Evolutionary conservation across 2,329 filamentous ascomycete species (phyloP).

Genomic region (Talaromyces albobiverticillius): DNA sequence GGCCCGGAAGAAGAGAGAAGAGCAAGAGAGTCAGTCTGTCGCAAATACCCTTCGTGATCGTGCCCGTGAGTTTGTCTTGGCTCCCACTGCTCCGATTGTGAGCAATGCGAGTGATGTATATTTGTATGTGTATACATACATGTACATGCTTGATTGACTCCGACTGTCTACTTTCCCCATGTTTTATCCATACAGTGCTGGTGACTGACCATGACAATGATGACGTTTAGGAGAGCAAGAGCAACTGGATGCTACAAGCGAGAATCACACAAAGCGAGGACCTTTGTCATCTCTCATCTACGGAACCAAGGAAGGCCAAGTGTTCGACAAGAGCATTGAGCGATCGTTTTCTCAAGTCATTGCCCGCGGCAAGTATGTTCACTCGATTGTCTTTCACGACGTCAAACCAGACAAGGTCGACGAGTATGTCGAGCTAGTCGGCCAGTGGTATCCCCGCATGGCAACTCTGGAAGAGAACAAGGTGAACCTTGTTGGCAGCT

Average conservation of each 20-base stretch:
- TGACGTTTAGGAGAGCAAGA: constrained; percentile 54
- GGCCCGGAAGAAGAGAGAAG: constrained; percentile 71
- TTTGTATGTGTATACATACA: neutral
- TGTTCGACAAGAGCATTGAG: constrained; percentile 94
- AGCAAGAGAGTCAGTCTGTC: constrained; percentile 77
- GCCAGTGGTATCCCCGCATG: constrained; percentile 88
- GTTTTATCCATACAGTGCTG: constrained; percentile 33
- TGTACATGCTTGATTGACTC: constrained; percentile 30
- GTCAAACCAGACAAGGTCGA: constrained; percentile 95
- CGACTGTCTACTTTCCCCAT: constrained; percentile 23
- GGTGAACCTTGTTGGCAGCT: constrained; percentile 94
- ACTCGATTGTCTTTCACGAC: constrained; percentile 94
- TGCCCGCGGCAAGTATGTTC: constrained; percentile 94
- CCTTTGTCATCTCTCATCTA: constrained; percentile 88
- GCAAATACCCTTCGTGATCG: constrained; percentile 35
- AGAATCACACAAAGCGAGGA: constrained; percentile 63
- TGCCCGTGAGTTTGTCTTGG: constrained; percentile 34
- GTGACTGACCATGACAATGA: constrained; percentile 18
- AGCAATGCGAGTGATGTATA: constrained; percentile 43
- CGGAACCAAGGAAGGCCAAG: constrained; percentile 90
- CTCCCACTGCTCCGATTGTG: constrained; percentile 44
- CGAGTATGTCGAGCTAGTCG: constrained; percentile 87
- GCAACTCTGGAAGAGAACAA: constrained; percentile 82
- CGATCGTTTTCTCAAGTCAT: constrained; percentile 93
- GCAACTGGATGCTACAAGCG: constrained; percentile 56